Conservation (phyloP, 805 yeast species). For the Dipodascus albidus region DNA sequence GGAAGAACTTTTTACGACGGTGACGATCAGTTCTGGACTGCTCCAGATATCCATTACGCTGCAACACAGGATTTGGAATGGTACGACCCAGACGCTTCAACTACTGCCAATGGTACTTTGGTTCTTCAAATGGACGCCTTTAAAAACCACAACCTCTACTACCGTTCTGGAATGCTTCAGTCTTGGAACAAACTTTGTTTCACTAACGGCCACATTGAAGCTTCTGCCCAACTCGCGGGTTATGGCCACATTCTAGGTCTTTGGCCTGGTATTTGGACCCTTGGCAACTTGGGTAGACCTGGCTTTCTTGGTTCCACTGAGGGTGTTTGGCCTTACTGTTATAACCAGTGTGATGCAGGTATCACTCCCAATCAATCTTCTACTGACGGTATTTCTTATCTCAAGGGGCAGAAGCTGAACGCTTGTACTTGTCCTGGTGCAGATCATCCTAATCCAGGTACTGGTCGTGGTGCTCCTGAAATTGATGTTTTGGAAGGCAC, state of each 20-base stretch:
- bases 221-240: conserved; percentile 69
- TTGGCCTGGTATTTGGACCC: conserved; percentile 96
- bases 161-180: conserved; percentile 87
- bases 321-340: conserved; percentile 92
- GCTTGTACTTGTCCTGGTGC: conserved; percentile 72
- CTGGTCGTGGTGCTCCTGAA: conserved; percentile 93
- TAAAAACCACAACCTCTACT: conserved; percentile 63
- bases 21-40: conserved; percentile 88
- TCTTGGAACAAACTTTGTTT: conserved; percentile 88
- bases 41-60: conserved; percentile 70
- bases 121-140: conserved; percentile 68
- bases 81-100: conserved; percentile 87
- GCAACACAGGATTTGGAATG: conserved; percentile 89
- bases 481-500: conserved; percentile 88
- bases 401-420: conserved; percentile 74
- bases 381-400: conserved; percentile 74
- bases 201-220: conserved; percentile 71
- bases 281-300: conserved; percentile 89
- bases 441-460: conserved; percentile 80
- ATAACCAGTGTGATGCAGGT: conserved; percentile 83
- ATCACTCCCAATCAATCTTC: conserved; percentile 90
- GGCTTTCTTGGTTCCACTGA: conserved; percentile 82
- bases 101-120: conserved; percentile 65
- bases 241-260: conserved; percentile 68
- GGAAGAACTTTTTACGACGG: conserved; percentile 87